Percentiles rank a stretch among this genome's conserved stretches.
Conservation (phyloP, 2,329 filamentous ascomycete species). For the Hypoxylon sp. region DNA sequence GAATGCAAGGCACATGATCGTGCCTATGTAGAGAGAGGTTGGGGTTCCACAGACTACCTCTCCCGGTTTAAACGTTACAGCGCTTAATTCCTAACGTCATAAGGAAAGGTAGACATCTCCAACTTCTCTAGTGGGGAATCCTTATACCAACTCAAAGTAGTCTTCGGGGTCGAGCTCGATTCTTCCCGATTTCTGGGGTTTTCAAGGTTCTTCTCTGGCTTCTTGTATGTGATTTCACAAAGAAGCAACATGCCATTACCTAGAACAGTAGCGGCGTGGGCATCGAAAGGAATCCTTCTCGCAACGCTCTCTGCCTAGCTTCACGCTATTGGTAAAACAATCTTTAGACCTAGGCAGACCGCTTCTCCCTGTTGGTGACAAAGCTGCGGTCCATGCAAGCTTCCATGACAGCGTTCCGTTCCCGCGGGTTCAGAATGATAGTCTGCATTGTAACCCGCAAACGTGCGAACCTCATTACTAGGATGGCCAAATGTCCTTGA, state of each 20-base stretch:
- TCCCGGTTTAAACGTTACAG: conserved; percentile 24
- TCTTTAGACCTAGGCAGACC: conserved; percentile 13
- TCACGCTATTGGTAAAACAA: conserved; percentile 15
- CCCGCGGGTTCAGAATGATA: conserved; percentile 25
- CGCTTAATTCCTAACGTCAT: conserved; percentile 26
- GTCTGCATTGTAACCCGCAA: conserved; percentile 35
- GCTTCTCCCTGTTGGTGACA: conserved; percentile 18
- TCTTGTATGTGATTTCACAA: neutral
- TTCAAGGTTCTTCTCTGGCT: conserved; percentile 7
- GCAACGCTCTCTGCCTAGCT: conserved; percentile 10
- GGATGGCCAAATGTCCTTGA: conserved; percentile 25
- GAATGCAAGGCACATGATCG: conserved; percentile 36
- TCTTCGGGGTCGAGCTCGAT: conserved; percentile 11
- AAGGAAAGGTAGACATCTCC: conserved; percentile 23
- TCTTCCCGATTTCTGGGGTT: conserved; percentile 9
- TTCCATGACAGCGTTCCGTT: conserved; percentile 22
- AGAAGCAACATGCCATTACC: neutral
- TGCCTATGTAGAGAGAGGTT: conserved; percentile 23
- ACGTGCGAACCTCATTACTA: conserved; percentile 31
- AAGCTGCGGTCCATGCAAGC: conserved; percentile 7
- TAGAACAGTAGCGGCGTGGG: neutral
- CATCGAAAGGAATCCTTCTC: conserved; percentile 23
- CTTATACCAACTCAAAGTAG: conserved; percentile 11
- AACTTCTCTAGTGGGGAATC: conserved; percentile 27
- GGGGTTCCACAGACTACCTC: conserved; percentile 26